Evolutionary conservation across 176 grass and related monocot genomes (phyloP).

Genomic region (Puya raimondii): DNA sequence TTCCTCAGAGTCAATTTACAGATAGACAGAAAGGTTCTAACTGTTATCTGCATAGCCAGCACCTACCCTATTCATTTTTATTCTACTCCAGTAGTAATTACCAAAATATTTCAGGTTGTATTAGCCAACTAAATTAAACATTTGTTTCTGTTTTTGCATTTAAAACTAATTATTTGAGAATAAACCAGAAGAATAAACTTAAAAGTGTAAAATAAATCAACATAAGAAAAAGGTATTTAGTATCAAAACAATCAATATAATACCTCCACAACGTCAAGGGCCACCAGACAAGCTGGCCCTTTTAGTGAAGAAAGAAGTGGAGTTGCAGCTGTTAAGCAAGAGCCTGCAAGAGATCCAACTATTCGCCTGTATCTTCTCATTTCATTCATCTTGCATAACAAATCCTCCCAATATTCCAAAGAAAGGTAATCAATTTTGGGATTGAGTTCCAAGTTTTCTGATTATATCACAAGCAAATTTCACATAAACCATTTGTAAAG

Average conservation of each 20-base stretch:
- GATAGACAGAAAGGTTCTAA: too few relatives aligned
- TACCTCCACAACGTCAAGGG: constrained; percentile 86
- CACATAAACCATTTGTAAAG: not conserved
- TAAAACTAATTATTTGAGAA: too few relatives aligned
- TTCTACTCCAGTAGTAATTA: too few relatives aligned
- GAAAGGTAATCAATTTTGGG: constrained; percentile 28
- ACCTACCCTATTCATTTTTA: not conserved
- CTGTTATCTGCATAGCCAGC: too few relatives aligned
- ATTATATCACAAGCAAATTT: constrained; percentile 16
- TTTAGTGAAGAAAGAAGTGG: constrained; percentile 77
- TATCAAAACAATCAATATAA: constrained; percentile 8
- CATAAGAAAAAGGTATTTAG: not conserved
- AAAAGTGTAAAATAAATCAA: too few relatives aligned
- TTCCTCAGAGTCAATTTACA: too few relatives aligned
- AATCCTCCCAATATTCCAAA: constrained; percentile 85
- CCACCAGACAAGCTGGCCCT: constrained; percentile 62
- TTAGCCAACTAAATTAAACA: too few relatives aligned
- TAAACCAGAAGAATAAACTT: too few relatives aligned
- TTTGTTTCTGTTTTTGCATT: too few relatives aligned
- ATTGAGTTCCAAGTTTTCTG: constrained; percentile 35
- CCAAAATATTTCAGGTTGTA: too few relatives aligned
- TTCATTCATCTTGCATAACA: constrained; percentile 64
- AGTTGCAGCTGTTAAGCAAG: constrained; percentile 57
- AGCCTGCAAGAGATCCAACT: constrained; percentile 76
- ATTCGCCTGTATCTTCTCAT: constrained; percentile 86